Base-by-base conservation (phyloP, 2,329 filamentous ascomycete genomes). In the Diaporthe citri region DNA sequence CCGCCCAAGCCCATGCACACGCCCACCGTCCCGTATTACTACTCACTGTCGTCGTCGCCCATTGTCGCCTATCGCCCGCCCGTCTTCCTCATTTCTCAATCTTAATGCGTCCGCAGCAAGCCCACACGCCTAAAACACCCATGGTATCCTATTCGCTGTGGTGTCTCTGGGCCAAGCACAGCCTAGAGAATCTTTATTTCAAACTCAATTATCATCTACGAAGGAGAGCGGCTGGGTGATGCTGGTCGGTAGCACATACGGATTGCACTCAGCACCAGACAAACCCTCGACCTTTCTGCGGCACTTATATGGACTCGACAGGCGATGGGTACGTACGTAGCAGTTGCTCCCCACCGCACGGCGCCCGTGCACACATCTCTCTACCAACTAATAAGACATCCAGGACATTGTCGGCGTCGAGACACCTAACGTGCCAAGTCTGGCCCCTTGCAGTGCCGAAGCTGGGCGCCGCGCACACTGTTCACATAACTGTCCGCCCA, bases 341-440 rank as follows among this genome's bases (percentile, higher is more conserved):
- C 60, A 66, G n/a, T 9, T 48, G 59, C 60, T 36, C 62, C 43
- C n/a, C 28, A 51, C 62, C 31, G 22, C 43, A n/a, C 20, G 7
- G 22, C 46, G 62, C 62, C 62, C 36, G 62, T 67, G 62, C 62
- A 52, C 62, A 39, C 48, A 15, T 22, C 46, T 34, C 43, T 25
- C 20, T 31, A 48, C 20, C 17, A 8, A 34, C n/a, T n/a, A n/a
- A 2, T 10, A 52, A 20, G n/a, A 22, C 25, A 17, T 25, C 28
- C 22, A 52, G 48, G n/a, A 69, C 64, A 55, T 28, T 69, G 46
- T 55, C 64, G 34, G 15, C 64, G 48, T 55, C 48, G 64, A 52
- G 48, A 69, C 64, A 55, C 34, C 31, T 22, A 41, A 55, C 34
- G 64, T 69, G 64, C 64, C 64, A 69, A 69, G 64, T 55, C n/a